Conservation (phyloP, 805 yeast species). For the Schwanniomyces polymorphus region DNA sequence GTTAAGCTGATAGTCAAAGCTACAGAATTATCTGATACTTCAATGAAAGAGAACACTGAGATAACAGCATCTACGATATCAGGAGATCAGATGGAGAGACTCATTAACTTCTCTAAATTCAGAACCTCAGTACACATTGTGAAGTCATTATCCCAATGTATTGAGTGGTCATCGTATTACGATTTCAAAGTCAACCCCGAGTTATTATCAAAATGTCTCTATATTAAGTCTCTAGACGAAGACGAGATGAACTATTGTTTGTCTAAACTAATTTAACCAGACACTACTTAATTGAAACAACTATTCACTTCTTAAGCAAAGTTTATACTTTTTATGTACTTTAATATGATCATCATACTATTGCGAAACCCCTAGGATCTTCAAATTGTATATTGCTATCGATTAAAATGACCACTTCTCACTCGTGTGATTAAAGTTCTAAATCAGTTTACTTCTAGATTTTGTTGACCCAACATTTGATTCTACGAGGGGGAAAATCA, state of each 20-base stretch:
- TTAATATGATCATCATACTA: neutral
- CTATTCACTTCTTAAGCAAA: neutral
- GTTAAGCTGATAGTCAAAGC: constrained; percentile 25
- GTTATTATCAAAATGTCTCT: constrained; percentile 78
- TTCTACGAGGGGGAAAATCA: neutral
- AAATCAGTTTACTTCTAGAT: neutral
- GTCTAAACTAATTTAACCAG: neutral
- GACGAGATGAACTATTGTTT: constrained; percentile 59
- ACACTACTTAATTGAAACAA: neutral
- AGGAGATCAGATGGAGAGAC: constrained; percentile 24
- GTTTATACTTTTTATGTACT: neutral
- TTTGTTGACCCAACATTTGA: neutral
- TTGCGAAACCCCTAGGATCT: neutral
- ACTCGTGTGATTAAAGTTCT: neutral
- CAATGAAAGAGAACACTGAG: constrained; percentile 1
- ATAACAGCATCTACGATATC: constrained; percentile 10
- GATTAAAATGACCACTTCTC: neutral
- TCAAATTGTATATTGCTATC: neutral
- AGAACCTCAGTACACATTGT: constrained; percentile 74
- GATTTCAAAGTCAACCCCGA: constrained; percentile 56
- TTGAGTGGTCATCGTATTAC: constrained; percentile 83
- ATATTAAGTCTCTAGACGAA: constrained; percentile 70
- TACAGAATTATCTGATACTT: constrained; percentile 2
- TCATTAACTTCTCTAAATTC: constrained; percentile 79
- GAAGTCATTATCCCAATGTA: constrained; percentile 72